Conservation (phyloP, 129 eudicot genomes). For the Gnaphalium uliginosum region DNA sequence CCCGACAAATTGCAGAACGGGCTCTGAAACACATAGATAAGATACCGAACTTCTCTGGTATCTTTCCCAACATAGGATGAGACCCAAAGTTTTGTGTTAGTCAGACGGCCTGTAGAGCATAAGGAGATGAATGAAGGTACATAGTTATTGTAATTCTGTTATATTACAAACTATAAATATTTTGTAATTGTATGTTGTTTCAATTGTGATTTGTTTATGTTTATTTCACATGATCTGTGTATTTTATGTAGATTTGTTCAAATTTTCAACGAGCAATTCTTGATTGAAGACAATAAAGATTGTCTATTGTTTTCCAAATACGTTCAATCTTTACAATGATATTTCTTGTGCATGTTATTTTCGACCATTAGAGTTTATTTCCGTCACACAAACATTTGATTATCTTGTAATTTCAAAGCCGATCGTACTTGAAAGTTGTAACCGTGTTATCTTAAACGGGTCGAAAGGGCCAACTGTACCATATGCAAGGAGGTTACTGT, state of each 20-base stretch:
- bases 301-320: slow-evolving; percentile 8
- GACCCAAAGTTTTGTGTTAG: background rate
- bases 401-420: slow-evolving; percentile 6
- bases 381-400: background rate
- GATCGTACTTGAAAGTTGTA: slow-evolving; percentile 20
- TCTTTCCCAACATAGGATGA: slow-evolving; percentile 53
- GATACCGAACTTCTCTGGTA: slow-evolving; percentile 81
- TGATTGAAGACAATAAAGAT: background rate
- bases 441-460: background rate
- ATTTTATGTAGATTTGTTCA: slow-evolving; percentile 9
- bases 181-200: slow-evolving; percentile 13
- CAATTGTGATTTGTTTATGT: slow-evolving; percentile 5
- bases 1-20: slow-evolving; percentile 84
- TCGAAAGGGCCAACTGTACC: background rate
- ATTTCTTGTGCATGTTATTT: slow-evolving; percentile 39
- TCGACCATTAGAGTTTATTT: background rate
- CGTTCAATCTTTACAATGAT: slow-evolving; percentile 28
- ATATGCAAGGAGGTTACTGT: too few species aligned
- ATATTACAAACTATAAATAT: background rate
- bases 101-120: background rate
- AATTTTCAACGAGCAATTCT: background rate
- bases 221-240: slow-evolving; percentile 8
- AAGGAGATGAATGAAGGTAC: background rate
- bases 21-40: slow-evolving; percentile 79
- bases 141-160: slow-evolving; percentile 1